These are phyloP conservation scores for Parasitella parasitica DNA, from an alignment of 371 early-diverging fungal species.

Conservation along the genomic window DNA sequence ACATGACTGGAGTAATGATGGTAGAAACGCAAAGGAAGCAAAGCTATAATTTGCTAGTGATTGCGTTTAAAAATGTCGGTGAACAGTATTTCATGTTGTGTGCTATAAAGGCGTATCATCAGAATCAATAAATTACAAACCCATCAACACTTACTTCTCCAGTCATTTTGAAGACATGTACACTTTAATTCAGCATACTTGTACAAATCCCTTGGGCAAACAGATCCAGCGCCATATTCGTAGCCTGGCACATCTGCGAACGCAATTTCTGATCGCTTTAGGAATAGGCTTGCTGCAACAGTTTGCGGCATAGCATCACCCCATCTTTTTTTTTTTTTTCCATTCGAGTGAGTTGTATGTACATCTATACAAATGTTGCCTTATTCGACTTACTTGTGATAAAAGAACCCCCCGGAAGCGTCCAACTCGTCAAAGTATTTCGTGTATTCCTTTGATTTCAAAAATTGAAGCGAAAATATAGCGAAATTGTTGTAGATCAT, in stretches of 20 bases:
- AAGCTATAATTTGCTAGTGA: background rate
- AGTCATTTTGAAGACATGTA: background rate
- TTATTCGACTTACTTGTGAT: conserved; percentile 65
- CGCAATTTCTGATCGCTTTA: conserved; percentile 32
- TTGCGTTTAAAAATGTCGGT: background rate
- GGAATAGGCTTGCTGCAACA: conserved; percentile 78
- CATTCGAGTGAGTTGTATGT: background rate
- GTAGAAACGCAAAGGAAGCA: background rate
- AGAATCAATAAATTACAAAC: background rate
- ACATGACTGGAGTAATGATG: background rate
- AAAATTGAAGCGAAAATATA: conserved; percentile 33
- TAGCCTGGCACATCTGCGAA: conserved; percentile 1
- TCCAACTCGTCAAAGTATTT: conserved; percentile 82
- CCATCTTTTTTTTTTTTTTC: conserved; percentile 56
- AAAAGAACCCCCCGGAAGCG: conserved; percentile 83
- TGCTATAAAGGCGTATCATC: background rate
- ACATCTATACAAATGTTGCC: too few species aligned
- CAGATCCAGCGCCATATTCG: background rate
- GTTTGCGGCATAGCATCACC: conserved; percentile 63
- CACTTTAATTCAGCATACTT: background rate
- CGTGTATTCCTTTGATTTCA: conserved; percentile 58
- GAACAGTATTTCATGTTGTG: background rate
- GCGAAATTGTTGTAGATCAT: conserved; percentile 69
- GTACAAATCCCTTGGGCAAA: conserved; percentile 2
- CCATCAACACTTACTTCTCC: background rate